Percentiles rank a stretch among this genome's conserved stretches.
phyloP scores from a whole-genome alignment of 306 rosid species.

The Prunus davidiana region DNA sequence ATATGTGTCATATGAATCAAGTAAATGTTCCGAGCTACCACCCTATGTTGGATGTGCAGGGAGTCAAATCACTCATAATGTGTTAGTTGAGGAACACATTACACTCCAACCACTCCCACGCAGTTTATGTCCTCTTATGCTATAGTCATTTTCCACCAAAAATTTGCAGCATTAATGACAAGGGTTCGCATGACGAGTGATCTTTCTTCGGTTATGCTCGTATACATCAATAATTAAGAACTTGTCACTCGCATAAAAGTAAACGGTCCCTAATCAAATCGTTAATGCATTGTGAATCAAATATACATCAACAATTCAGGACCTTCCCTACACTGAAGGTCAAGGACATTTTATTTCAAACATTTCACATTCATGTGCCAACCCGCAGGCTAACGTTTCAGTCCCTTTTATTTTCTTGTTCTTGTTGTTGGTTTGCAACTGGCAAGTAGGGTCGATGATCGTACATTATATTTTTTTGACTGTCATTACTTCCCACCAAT shows the following conservation, averaged over 20 bases:
- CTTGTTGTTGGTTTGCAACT: background rate
- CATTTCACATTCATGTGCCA: background rate
- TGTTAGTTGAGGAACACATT: background rate
- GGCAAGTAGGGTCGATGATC: background rate
- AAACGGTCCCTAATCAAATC: no score
- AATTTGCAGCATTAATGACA: background rate
- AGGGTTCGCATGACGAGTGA: no score
- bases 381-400: background rate
- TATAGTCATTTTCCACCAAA: background rate
- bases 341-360: background rate
- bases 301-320: no score
- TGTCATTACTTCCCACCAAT: background rate
- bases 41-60: constrained; percentile 1
- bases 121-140: background rate
- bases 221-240: no score
- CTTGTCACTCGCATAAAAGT: no score
- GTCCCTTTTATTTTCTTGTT: no score
- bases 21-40: background rate
- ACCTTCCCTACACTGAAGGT: no score
- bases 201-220: no score
- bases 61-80: constrained; percentile 9
- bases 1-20: background rate
- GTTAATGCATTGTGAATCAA: no score
- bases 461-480: background rate
- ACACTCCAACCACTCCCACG: background rate